Conservation (phyloP, 2,329 filamentous ascomycete species). For the Penicillium freii region DNA sequence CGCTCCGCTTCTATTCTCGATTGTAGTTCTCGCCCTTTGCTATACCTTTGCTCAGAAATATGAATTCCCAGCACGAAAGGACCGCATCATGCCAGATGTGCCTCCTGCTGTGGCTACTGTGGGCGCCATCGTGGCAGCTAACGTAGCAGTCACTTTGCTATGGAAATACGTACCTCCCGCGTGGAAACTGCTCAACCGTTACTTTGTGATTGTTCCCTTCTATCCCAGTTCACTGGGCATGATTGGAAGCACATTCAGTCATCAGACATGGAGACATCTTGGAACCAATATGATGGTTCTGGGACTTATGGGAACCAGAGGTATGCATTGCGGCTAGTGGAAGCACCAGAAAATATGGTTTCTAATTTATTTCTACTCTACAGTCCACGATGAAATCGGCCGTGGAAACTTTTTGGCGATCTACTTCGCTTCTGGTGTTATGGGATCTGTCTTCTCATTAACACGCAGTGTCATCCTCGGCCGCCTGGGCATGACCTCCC, state of each 20-base stretch:
- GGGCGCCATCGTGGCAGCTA: constrained; percentile 49
- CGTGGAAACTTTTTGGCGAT: constrained; percentile 56
- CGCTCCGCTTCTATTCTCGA: constrained; percentile 43
- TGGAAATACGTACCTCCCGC: constrained; percentile 53
- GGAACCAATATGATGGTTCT: constrained; percentile 55
- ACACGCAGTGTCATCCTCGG: constrained; percentile 44
- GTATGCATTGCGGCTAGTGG: constrained; percentile 29
- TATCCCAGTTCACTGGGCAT: constrained; percentile 54
- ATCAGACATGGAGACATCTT: constrained; percentile 54
- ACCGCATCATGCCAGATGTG: constrained; percentile 51
- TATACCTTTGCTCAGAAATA: constrained; percentile 50
- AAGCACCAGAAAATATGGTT: not conserved
- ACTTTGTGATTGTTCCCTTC: constrained; percentile 53
- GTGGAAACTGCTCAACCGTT: constrained; percentile 57
- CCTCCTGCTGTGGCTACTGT: constrained; percentile 55
- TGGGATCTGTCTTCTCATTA: constrained; percentile 50
- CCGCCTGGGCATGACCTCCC: constrained; percentile 46
- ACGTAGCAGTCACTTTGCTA: constrained; percentile 50
- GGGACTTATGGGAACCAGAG: constrained; percentile 53
- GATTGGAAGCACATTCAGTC: constrained; percentile 57
- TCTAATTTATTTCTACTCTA: not conserved
- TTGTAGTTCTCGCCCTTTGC: constrained; percentile 42
- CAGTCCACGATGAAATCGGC: constrained; percentile 46
- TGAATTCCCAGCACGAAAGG: constrained; percentile 46
- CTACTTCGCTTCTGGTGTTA: constrained; percentile 49